These are phyloP conservation scores for Lepraria neglecta DNA, from an alignment of 495 filamentous ascomycete species.

Conservation along the genomic window DNA sequence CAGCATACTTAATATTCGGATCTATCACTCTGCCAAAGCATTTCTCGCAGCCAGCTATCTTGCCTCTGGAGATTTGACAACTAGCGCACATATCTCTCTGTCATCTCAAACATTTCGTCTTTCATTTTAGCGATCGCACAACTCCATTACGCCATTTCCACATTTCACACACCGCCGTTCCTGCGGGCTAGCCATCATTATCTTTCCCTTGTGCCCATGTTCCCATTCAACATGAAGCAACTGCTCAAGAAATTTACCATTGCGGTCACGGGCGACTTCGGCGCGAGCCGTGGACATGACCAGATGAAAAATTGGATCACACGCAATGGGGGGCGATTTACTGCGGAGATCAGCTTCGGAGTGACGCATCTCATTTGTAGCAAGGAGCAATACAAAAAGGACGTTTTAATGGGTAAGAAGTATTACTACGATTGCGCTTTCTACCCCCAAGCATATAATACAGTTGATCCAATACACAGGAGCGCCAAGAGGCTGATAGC, in stretches of 20 bases:
- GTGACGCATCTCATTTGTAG: slow-evolving; percentile 57
- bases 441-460: background rate
- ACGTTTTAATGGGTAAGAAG: slow-evolving; percentile 40
- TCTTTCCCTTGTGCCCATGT: background rate
- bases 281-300: slow-evolving; percentile 30
- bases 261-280: slow-evolving; percentile 41
- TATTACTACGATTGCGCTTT: background rate
- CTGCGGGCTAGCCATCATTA: background rate
- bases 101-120: too few relatives aligned
- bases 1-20: too few relatives aligned
- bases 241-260: slow-evolving; percentile 30
- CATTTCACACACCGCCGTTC: background rate
- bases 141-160: too few relatives aligned
- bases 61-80: too few relatives aligned
- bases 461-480: background rate
- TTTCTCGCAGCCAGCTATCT: too few relatives aligned
- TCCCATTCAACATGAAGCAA: slow-evolving; percentile 15
- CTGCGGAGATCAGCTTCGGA: slow-evolving; percentile 34
- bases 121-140: too few relatives aligned
- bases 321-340: slow-evolving; percentile 45
- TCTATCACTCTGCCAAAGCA: too few relatives aligned
- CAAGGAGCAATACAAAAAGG: slow-evolving; percentile 45
- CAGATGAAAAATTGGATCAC: slow-evolving; percentile 52
- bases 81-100: too few relatives aligned
- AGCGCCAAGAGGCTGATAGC: background rate